Evolutionary conservation across 2,329 filamentous ascomycete species (phyloP), one percentile per base, ranked within the genome.

Genomic region (Epichloe coenophiala): DNA sequence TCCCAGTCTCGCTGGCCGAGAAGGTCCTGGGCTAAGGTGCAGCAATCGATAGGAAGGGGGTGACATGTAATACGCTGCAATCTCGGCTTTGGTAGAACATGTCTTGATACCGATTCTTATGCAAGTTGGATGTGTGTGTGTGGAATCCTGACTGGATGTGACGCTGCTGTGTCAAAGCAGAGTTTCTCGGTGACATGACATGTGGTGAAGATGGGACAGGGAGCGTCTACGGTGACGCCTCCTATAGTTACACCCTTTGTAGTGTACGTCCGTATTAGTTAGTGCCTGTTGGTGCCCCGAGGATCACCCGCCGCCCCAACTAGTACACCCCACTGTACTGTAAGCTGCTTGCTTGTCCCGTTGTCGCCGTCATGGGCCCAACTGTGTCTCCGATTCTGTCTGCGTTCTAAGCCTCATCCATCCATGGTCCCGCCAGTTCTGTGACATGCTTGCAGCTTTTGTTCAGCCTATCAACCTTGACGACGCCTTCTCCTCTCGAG

Each of bases 1-100:
- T 35, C 36, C 8, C 53, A 75, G 75, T 76, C 12, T 74, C 74
- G 6, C 60, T 76, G 63, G 75, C 74, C 46, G 70, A 75, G 38
- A 71, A 76, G 53, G 74, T 78, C 5, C 56, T 77, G 38, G 68
- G 48, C 45, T 62, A 50, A 52, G 47, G 5, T 7, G 33, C 40
- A 31, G 37, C 23, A 44, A 3, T 5, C 39, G n/a, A 41, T 23
- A 23, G 8, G 11, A 21, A 15, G 42, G 41, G 21, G 13, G 12
- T 21, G 27, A 31, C 8, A 37, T 40, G 46, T 21, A 21, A 21
- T 21, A 33, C 17, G 39, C 13, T 38, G 12, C 13, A 42, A 12
- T 11, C 9, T 31, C 31, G 31, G 31, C 8, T 31, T 4, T 1
- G 11, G 19, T 11, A 39, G 21, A 35, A 27, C 1, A 31, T 36